Percentiles rank a stretch among this genome's conserved stretches.
These are phyloP conservation scores for Asterionellopsis glacialis DNA, from an alignment of 108 stramenopile species.

Conservation along the genomic window DNA sequence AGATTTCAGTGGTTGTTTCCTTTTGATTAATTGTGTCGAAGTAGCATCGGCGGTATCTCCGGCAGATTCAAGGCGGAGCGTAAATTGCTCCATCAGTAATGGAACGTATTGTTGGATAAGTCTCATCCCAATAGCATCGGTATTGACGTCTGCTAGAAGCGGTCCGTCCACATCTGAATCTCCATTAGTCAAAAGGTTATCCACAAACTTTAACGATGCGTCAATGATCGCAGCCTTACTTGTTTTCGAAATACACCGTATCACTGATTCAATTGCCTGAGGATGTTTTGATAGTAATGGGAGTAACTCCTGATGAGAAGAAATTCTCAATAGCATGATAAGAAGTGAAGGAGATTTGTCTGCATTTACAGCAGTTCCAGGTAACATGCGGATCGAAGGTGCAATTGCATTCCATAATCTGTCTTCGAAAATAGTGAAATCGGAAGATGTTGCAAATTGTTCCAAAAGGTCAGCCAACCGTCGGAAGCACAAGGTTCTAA, in stretches of 20 bases:
- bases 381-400: conserved; percentile 54
- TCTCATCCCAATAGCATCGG: conserved; percentile 13
- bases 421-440: conserved; percentile 36
- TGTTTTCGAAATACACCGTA: conserved; percentile 55
- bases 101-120: conserved; percentile 37
- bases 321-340: conserved; percentile 48
- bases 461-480: conserved; percentile 54
- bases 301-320: conserved; percentile 38
- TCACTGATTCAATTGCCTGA: conserved; percentile 41
- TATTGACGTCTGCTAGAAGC: neutral
- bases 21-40: conserved; percentile 9
- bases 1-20: conserved; percentile 6
- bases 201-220: conserved; percentile 47
- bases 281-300: conserved; percentile 36
- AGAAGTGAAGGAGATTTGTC: conserved; percentile 70
- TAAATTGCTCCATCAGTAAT: conserved; percentile 60
- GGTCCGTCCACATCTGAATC: neutral
- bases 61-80: conserved; percentile 19
- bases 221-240: conserved; percentile 48
- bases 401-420: conserved; percentile 52
- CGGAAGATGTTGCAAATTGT: conserved; percentile 50
- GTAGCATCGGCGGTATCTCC: neutral
- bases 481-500: conserved; percentile 63
- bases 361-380: conserved; percentile 57
- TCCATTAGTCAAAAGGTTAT: conserved; percentile 37